phyloP scores from a whole-genome alignment of 129 eudicot genomes.

The Pittosporum tobira region DNA sequence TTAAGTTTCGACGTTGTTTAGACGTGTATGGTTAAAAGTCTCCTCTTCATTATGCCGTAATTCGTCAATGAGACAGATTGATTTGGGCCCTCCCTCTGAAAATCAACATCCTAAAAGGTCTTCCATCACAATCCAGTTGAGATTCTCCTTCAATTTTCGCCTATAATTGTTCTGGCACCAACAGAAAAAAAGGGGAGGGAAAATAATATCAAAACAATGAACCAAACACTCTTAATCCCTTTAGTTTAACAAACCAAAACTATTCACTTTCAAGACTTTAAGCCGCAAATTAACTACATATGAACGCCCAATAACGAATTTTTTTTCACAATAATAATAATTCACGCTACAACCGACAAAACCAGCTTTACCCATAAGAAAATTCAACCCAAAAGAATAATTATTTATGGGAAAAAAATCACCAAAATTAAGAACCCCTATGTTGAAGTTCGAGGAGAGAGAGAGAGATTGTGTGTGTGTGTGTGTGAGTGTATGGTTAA shows the following conservation, averaged over 20 bases:
- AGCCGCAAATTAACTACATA: too few relatives aligned
- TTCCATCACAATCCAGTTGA: slow-evolving; percentile 53
- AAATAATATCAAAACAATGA: neutral
- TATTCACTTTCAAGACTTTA: too few relatives aligned
- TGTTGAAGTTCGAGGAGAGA: neutral
- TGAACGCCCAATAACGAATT: too few relatives aligned
- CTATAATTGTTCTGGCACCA: slow-evolving; percentile 38
- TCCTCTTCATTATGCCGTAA: slow-evolving; percentile 47
- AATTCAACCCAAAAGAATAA: too few relatives aligned
- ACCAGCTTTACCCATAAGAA: too few relatives aligned
- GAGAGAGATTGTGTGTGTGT: slow-evolving; percentile 22
- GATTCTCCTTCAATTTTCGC: slow-evolving; percentile 34
- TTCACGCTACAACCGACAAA: too few relatives aligned
- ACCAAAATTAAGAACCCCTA: neutral
- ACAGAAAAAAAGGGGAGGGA: too few relatives aligned
- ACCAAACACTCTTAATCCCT: neutral
- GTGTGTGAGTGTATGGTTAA: too few relatives aligned
- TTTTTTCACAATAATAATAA: too few relatives aligned
- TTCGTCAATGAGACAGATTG: slow-evolving; percentile 42
- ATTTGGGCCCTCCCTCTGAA: slow-evolving; percentile 73
- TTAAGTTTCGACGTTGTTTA: slow-evolving; percentile 24
- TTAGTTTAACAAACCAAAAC: neutral
- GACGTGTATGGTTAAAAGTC: slow-evolving; percentile 9
- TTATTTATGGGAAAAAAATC: too few relatives aligned
- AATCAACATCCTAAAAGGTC: slow-evolving; percentile 63